Base-by-base conservation (phyloP, 2,329 filamentous ascomycete genomes). In the Alternaria metachromatica region DNA sequence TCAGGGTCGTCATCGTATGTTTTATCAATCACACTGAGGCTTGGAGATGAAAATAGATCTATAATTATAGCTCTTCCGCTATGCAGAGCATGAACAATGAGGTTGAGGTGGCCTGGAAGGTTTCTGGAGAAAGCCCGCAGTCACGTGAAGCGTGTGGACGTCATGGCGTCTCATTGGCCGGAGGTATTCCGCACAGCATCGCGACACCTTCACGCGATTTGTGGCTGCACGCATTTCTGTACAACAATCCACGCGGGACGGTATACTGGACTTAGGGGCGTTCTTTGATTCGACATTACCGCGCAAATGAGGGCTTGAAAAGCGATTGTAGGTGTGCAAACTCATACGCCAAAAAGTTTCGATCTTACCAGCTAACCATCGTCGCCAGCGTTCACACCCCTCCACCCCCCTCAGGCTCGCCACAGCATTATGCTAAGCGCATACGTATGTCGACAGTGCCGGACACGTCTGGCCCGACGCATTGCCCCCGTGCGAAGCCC, bases 1-100 rank as follows among this genome's bases (percentile, higher is more conserved):
- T 82, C 48, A 97, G 86, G 44, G 90, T 90, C 12, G 94, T 92
- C 95, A 98, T 98, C 21, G 28, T 66, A 53, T 7, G 13, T 23
- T 20, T 6, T 25, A 37, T 8, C 25, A 55, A 45, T 30, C 3
- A 18, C 33, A 15, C 20, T 45, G 28, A 15, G 21, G 23, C 43
- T 21, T 15, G 10, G 11, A 21, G 23, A 11, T 30, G 23, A 20
- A 30, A 30, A 6, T 21, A 1, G 2, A 26, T n/a, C 9, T 13
- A 45, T 23, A 2, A 10, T 45, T 7, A 6, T 18, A 25, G 7
- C 12, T 12, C 18, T 45, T 50, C 20, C 46, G 23, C 8, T 41
- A n/a, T 55, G 13, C 18, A 53, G 15, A 43, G 26, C 44, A 43
- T 49, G 26, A 15, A 43, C 18, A 54, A 50, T 7, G 18, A 21